A percentile compares a stretch with the other conserved stretches of the same genome.
Conservation (phyloP, 192 early-diverging fungal species). For the Dissophora globulifera region DNA sequence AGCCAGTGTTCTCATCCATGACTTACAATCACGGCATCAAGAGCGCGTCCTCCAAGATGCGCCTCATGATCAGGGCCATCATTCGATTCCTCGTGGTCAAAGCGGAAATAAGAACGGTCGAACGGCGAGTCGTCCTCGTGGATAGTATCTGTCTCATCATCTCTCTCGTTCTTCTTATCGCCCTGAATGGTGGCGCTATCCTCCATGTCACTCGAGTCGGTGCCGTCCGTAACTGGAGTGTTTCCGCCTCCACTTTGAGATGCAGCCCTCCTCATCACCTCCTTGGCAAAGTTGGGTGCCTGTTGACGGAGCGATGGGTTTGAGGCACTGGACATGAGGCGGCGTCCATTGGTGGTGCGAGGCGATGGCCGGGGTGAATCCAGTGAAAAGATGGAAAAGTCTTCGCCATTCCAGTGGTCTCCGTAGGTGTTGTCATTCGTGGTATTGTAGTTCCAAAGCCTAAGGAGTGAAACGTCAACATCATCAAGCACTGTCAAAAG, state of each 20-base stretch:
- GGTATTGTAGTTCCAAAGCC: constrained; percentile 89
- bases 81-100: constrained; percentile 33
- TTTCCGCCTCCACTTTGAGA: constrained; percentile 13
- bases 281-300: constrained; percentile 46
- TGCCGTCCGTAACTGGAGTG: not conserved
- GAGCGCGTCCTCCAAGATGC: constrained; percentile 46
- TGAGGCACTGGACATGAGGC: not conserved
- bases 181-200: constrained; percentile 4
- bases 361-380: constrained; percentile 51
- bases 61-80: constrained; percentile 34
- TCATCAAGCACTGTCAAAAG: not conserved
- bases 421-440: constrained; percentile 81
- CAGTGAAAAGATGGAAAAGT: constrained; percentile 76
- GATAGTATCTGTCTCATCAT: constrained; percentile 12
- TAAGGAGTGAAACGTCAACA: constrained; percentile 4
- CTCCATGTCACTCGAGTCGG: not conserved
- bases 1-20: too few relatives aligned
- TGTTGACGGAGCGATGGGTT: constrained; percentile 26
- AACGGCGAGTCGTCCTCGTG: constrained; percentile 35
- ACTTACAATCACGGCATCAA: constrained; percentile 61
- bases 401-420: constrained; percentile 89
- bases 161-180: not conserved
- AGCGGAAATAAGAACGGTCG: constrained; percentile 41
- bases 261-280: constrained; percentile 36
- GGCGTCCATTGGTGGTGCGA: not conserved